phyloP scores from a whole-genome alignment of 257 asterid species.

The Solanum appendiculatum region DNA sequence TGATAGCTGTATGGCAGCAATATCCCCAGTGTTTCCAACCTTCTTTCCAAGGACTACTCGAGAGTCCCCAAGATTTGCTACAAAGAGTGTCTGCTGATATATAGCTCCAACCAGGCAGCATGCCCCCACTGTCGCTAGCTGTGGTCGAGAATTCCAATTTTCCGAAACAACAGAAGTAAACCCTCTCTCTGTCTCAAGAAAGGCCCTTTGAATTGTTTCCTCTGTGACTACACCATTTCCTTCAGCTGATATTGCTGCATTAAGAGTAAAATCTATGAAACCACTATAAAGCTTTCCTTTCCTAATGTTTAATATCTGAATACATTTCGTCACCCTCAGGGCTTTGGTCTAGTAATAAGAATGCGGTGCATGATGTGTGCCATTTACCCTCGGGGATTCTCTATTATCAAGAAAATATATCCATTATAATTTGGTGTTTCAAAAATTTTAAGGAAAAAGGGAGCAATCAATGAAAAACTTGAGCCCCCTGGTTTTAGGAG shows the following conservation, averaged over 20 bases:
- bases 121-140: constrained; percentile 76
- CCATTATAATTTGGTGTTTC: background rate
- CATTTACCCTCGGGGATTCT: background rate
- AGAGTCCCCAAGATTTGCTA: constrained; percentile 36
- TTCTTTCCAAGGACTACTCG: constrained; percentile 28
- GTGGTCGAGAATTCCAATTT: constrained; percentile 33
- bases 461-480: background rate
- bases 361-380: background rate
- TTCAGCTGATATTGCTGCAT: constrained; percentile 23
- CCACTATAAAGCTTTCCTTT: background rate
- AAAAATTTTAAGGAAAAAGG: background rate
- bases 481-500: background rate
- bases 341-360: background rate
- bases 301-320: background rate
- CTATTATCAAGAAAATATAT: background rate
- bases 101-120: constrained; percentile 63
- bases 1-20: constrained; percentile 28
- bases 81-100: constrained; percentile 22
- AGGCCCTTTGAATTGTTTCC: constrained; percentile 21
- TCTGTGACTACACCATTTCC: constrained; percentile 18
- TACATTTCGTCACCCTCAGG: background rate
- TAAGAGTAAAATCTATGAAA: constrained; percentile 15
- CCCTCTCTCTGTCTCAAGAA: constrained; percentile 22
- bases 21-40: constrained; percentile 18
- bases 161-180: constrained; percentile 25